These are phyloP conservation scores for Ramularia collo-cygni DNA, from an alignment of 2,329 filamentous ascomycete genomes.

Conservation along the genomic window DNA sequence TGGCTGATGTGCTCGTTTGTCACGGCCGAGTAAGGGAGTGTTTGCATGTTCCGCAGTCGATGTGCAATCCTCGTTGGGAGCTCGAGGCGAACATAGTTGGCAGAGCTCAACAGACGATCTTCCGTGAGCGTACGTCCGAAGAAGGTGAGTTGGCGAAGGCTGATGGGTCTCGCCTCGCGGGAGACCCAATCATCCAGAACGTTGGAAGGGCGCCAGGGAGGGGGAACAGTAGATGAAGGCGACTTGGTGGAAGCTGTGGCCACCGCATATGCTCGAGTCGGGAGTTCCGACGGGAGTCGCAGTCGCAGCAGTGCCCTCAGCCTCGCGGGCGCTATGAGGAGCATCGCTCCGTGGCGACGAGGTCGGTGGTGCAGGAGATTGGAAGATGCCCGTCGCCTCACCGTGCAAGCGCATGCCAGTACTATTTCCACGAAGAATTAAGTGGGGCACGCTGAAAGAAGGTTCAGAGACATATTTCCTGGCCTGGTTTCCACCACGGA, in stretches of 20 bases:
- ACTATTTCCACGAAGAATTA: too few relatives aligned
- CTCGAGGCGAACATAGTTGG: constrained; percentile 95
- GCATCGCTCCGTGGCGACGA: not conserved
- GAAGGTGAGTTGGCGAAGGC: constrained; percentile 90
- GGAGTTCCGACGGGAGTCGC: constrained; percentile 5
- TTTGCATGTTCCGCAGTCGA: constrained; percentile 94
- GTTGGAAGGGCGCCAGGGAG: constrained; percentile 52
- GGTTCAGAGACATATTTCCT: too few relatives aligned
- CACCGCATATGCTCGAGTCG: constrained; percentile 14
- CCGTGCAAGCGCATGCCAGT: not conserved
- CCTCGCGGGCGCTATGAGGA: not conserved
- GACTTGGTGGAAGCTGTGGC: constrained; percentile 4
- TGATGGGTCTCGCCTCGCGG: constrained; percentile 89
- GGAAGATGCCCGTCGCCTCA: not conserved
- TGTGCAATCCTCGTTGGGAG: constrained; percentile 85
- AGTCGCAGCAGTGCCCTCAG: constrained; percentile 4
- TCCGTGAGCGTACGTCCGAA: constrained; percentile 93
- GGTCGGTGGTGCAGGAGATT: not conserved
- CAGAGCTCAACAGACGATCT: constrained; percentile 79
- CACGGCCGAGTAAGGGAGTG: constrained; percentile 88
- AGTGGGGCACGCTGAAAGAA: too few relatives aligned
- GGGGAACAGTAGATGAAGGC: constrained; percentile 30
- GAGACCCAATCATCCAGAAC: constrained; percentile 74
- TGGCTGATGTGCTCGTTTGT: constrained; percentile 91
- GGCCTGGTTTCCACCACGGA: too few relatives aligned